These are phyloP conservation scores for Neonectria punicea DNA, from an alignment of 2,329 filamentous ascomycete species.

Conservation along the genomic window DNA sequence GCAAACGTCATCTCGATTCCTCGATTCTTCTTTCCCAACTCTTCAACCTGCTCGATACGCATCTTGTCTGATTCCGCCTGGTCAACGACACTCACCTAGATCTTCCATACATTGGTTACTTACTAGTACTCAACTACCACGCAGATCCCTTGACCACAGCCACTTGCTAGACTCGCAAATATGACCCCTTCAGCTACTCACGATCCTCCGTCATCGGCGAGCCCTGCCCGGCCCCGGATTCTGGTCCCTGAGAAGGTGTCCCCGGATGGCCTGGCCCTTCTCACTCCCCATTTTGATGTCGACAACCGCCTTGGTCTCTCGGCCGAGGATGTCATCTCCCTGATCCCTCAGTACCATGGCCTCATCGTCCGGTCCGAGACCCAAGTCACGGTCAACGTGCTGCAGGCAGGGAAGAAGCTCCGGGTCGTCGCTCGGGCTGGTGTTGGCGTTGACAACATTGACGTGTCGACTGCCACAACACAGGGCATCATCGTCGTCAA, in stretches of 20 bases:
- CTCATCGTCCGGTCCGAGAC: conserved; percentile 85
- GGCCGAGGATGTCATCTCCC: conserved; percentile 69
- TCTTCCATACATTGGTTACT: not conserved
- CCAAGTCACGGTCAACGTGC: conserved; percentile 76
- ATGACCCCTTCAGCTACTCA: conserved; percentile 46
- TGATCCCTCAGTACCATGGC: conserved; percentile 78
- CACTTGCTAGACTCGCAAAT: not conserved
- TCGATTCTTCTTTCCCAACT: conserved; percentile 12
- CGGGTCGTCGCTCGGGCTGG: conserved; percentile 84
- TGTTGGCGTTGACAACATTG: conserved; percentile 85
- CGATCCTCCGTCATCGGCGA: conserved; percentile 27
- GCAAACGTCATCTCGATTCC: conserved; percentile 31
- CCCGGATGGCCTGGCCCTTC: conserved; percentile 77
- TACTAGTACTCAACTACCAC: not conserved
- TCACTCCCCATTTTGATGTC: conserved; percentile 74
- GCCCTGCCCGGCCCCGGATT: conserved; percentile 55
- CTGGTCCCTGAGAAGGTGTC: conserved; percentile 85
- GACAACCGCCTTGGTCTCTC: conserved; percentile 73
- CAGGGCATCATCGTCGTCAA: conserved; percentile 85
- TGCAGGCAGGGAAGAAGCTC: conserved; percentile 73
- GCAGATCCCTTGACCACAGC: not conserved
- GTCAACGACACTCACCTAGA: not conserved
- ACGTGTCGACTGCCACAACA: conserved; percentile 77
- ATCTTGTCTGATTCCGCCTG: conserved; percentile 10
- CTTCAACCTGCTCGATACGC: conserved; percentile 15